Percentiles rank a stretch among this genome's conserved stretches.
phyloP scores from a whole-genome alignment of 495 filamentous ascomycete species.

The Beverwykella pulmonaria region DNA sequence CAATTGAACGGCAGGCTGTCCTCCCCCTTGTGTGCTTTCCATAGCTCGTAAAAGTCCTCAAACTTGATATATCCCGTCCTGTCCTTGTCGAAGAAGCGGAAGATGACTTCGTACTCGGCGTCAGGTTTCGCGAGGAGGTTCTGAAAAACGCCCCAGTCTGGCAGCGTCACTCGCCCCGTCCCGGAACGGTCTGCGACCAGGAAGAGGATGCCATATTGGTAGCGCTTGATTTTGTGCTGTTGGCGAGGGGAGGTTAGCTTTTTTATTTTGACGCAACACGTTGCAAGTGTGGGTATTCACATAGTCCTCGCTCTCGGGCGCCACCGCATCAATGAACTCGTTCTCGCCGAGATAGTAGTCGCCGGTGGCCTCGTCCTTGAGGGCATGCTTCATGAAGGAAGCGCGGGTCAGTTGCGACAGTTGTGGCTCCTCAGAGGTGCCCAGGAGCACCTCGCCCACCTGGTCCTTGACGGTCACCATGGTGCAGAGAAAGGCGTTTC shows the following conservation, averaged over 20 bases:
- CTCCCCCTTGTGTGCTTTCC: constrained; percentile 77
- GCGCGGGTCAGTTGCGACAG: constrained; percentile 70
- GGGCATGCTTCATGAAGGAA: constrained; percentile 76
- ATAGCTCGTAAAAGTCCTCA: constrained; percentile 78
- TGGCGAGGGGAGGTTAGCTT: constrained; percentile 13
- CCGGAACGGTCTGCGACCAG: constrained; percentile 78
- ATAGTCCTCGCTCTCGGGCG: constrained; percentile 85
- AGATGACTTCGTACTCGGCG: constrained; percentile 98
- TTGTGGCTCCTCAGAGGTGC: constrained; percentile 52
- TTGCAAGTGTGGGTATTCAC: constrained; percentile 57
- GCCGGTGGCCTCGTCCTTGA: constrained; percentile 71
- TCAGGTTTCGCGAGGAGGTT: constrained; percentile 92
- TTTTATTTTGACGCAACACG: neutral
- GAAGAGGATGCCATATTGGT: constrained; percentile 93
- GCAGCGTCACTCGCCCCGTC: constrained; percentile 69
- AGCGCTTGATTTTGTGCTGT: constrained; percentile 94
- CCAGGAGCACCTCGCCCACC: constrained; percentile 47
- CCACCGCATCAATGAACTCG: constrained; percentile 87
- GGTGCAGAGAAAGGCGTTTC: neutral
- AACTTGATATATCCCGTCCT: constrained; percentile 82
- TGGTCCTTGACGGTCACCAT: constrained; percentile 45
- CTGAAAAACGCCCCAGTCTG: constrained; percentile 90
- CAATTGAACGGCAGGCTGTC: constrained; percentile 92
- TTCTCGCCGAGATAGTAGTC: constrained; percentile 79
- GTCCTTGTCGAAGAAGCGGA: constrained; percentile 88